Conservation (phyloP, 768 basidiomycete genomes). For the Candolleomyces eurysporus region DNA sequence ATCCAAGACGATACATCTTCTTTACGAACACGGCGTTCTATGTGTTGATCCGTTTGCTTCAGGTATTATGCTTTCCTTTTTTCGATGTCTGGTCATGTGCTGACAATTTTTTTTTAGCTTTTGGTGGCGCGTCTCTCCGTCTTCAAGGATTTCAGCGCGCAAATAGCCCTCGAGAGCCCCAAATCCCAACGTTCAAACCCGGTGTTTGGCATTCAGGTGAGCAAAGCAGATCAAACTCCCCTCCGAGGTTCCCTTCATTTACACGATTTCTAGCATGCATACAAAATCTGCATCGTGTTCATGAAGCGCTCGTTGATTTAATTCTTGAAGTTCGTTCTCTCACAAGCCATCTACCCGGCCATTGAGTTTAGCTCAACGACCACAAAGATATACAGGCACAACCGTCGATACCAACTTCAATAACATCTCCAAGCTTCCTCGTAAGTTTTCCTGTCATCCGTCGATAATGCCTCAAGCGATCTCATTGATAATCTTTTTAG, state of each 20-base stretch:
- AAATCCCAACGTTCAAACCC: conserved; percentile 15
- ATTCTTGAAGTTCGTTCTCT: conserved; percentile 62
- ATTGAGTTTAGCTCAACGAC: conserved; percentile 7
- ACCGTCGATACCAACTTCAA: conserved; percentile 75
- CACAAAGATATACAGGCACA: conserved; percentile 62
- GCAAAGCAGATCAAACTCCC: background rate
- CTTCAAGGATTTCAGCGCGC: conserved; percentile 71
- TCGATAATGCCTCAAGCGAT: background rate
- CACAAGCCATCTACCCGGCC: background rate
- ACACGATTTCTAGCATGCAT: conserved; percentile 53
- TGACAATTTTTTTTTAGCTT: conserved; percentile 45
- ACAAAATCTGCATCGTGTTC: conserved; percentile 82
- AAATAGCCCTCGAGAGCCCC: conserved; percentile 34
- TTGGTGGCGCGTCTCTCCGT: conserved; percentile 77
- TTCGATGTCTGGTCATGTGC: background rate
- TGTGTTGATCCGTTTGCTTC: conserved; percentile 76
- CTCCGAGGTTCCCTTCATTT: background rate
- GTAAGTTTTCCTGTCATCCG: conserved; percentile 39
- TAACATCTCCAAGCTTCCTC: conserved; percentile 74
- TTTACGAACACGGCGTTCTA: conserved; percentile 92
- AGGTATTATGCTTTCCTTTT: conserved; percentile 49
- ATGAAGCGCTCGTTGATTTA: conserved; percentile 76
- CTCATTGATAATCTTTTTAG: conserved; percentile 32
- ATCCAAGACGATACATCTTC: conserved; percentile 54
- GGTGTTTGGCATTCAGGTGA: conserved; percentile 82